phyloP scores from a whole-genome alignment of 2,329 filamentous ascomycete genomes.

The Pyrenochaeta sp. region DNA sequence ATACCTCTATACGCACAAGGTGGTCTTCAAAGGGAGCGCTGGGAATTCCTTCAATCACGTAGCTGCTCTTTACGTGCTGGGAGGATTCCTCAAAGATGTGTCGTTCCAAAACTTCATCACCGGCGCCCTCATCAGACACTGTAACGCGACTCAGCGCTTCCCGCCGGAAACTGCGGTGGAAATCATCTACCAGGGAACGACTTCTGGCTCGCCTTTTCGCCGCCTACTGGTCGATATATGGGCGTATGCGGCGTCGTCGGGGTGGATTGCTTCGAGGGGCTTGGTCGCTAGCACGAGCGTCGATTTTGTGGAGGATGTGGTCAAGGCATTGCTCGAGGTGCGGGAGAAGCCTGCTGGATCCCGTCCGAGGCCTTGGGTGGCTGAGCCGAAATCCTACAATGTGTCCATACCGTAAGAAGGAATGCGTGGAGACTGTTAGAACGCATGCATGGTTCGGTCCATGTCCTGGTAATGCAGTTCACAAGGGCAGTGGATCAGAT shows the following conservation, averaged over 20 bases:
- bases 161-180: not conserved
- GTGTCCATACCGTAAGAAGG: too few relatives aligned
- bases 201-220: not conserved
- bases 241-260: not conserved
- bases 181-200: conserved; percentile 9
- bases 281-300: too few relatives aligned
- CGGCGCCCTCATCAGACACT: not conserved
- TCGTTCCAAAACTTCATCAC: not conserved
- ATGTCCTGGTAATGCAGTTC: too few relatives aligned
- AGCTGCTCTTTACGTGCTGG: conserved; percentile 3
- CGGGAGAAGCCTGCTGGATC: too few relatives aligned
- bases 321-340: too few relatives aligned
- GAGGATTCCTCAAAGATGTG: conserved; percentile 2
- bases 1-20: conserved; percentile 3
- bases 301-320: too few relatives aligned
- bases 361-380: too few relatives aligned
- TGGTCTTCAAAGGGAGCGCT: not conserved
- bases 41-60: not conserved
- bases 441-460: too few relatives aligned
- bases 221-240: not conserved
- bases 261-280: not conserved
- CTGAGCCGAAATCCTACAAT: too few relatives aligned
- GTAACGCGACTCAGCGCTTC: too few relatives aligned
- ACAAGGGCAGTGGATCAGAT: too few relatives aligned
- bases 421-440: too few relatives aligned